Evolutionary conservation across 352 stramenopile species (phyloP).

Genomic region (Phytopythium mirpurense): DNA sequence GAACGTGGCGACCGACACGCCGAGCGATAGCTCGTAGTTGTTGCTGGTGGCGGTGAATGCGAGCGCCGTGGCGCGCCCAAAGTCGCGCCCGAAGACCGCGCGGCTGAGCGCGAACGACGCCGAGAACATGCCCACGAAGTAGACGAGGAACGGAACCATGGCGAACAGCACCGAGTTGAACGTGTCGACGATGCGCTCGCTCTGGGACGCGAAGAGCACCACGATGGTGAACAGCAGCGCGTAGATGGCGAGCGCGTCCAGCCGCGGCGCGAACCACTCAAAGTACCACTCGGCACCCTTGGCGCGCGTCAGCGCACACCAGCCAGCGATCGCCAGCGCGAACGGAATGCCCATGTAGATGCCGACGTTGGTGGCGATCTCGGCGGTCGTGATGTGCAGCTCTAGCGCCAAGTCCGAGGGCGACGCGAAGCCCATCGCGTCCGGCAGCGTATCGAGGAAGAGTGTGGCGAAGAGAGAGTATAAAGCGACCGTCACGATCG

Average conservation of each 20-base stretch:
- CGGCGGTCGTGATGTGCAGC: conserved; percentile 34
- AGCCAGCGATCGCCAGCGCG: conserved; percentile 30
- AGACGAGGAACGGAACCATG: conserved; percentile 50
- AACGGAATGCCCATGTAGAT: conserved; percentile 77
- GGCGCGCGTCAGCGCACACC: conserved; percentile 26
- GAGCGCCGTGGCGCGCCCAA: conserved; percentile 40
- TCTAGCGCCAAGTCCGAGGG: conserved; percentile 11
- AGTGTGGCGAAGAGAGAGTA: conserved; percentile 63
- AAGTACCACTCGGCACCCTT: conserved; percentile 48
- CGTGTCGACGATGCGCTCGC: conserved; percentile 47
- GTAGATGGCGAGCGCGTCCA: conserved; percentile 43
- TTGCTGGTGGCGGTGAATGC: conserved; percentile 83
- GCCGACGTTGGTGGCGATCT: conserved; percentile 48
- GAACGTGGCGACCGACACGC: conserved; percentile 61
- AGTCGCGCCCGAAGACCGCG: conserved; percentile 24
- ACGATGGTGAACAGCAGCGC: conserved; percentile 67
- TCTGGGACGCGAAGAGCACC: conserved; percentile 72
- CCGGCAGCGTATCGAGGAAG: conserved; percentile 41
- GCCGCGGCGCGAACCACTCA: conserved; percentile 27
- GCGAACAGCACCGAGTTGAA: conserved; percentile 52
- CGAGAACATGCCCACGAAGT: conserved; percentile 60
- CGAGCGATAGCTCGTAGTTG: conserved; percentile 79
- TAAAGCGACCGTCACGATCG: conserved; percentile 47
- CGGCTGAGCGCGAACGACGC: conserved; percentile 36
- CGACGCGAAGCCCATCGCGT: conserved; percentile 24